These are phyloP conservation scores for Penicillium sp. DNA, from an alignment of 2,329 filamentous ascomycete species.

Conservation along the genomic window DNA sequence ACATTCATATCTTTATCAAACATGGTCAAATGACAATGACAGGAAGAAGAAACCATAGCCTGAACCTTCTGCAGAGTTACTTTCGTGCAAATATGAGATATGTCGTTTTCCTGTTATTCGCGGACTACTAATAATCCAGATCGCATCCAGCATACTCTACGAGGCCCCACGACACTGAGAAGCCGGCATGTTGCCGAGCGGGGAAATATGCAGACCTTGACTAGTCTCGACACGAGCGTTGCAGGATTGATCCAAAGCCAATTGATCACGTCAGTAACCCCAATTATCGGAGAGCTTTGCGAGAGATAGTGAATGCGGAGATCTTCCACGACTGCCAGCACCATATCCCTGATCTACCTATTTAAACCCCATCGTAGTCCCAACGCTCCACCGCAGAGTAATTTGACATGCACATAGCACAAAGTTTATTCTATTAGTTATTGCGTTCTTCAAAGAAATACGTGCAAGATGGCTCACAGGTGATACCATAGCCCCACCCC, in stretches of 20 bases:
- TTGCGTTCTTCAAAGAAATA: neutral
- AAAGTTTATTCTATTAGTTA: neutral
- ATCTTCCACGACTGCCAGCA: neutral
- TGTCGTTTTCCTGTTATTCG: too few relatives aligned
- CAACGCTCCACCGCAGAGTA: too few relatives aligned
- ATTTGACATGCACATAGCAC: neutral
- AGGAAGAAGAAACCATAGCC: too few relatives aligned
- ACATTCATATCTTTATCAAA: too few relatives aligned
- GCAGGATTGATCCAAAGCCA: neutral
- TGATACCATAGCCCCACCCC: neutral
- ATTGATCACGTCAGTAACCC: neutral
- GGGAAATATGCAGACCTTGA: conserved; percentile 1
- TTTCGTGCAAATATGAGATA: too few relatives aligned
- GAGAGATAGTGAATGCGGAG: neutral
- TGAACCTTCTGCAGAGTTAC: too few relatives aligned
- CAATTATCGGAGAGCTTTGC: neutral
- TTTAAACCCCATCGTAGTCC: too few relatives aligned
- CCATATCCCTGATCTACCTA: neutral
- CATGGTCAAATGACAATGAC: too few relatives aligned
- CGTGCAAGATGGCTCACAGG: neutral
- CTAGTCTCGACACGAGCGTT: neutral
- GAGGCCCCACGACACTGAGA: neutral
- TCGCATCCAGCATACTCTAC: too few relatives aligned
- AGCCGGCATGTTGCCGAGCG: conserved; percentile 3
- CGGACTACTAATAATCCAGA: too few relatives aligned